Evolutionary conservation across 257 asterid genomes (phyloP), one percentile per base, ranked within the genome.

Genomic region (Scutellaria baicalensis): DNA sequence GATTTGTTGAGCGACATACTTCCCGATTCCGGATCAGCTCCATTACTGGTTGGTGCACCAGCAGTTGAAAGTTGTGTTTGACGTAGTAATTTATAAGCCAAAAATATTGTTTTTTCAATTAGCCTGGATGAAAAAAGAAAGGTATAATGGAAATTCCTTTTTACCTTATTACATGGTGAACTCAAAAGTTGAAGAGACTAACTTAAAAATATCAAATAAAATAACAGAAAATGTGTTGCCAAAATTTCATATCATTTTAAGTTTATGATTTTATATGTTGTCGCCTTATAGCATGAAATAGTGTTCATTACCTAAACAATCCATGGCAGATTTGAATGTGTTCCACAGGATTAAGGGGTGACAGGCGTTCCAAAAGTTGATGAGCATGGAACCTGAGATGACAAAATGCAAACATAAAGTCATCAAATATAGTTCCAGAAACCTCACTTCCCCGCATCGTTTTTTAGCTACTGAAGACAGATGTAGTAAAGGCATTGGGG

Each of bases 341-440:
- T 69, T 89, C 99, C 78, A 90, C 93, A 16, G 97, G 96, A 79
- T 94, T 89, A 52, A 94, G 95, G 64, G 89, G 82, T 54, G 93
- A 84, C 59, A 91, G 97, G 56, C 97, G 92, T 74, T 86, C 88
- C 88, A 94, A 79, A 63, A 94, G 83, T 77, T 84, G 83, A 63
- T 74, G 88, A 59, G 97, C 97, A 77, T 94, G 99, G 77, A 69
- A 82, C 99, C 97, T 94, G 89, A 36, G 75, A 79, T 73, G 78
- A 27, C 55, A 79, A 77, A 77, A 71, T 31, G 44, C 49, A 54
- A 56, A 69, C 12, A 51, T 36, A 54, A 62, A 36, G 42, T 68
- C 70, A 65, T 48, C 39, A 71, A 16, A 48, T 17, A 39, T 44
- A 67, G 39, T 62, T 68, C 45, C 65, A 31, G 55, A 43, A 42